These are phyloP conservation scores for Aspergillus mulundensis DNA, from an alignment of 495 filamentous ascomycete species.

Conservation along the genomic window DNA sequence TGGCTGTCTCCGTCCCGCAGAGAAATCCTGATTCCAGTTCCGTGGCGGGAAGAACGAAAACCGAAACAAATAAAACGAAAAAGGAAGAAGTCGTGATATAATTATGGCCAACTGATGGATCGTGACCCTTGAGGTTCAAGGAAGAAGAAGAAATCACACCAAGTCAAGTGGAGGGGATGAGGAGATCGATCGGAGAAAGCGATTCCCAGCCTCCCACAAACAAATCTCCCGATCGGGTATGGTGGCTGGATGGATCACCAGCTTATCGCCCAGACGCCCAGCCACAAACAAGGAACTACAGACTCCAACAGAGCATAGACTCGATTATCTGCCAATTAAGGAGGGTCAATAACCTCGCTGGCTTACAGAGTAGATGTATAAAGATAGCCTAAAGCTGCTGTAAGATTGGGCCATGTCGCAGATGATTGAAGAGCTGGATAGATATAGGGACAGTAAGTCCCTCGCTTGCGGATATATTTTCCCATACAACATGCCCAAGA, in stretches of 20 bases:
- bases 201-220: slow-evolving; percentile 20
- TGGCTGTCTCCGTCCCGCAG: slow-evolving; percentile 14
- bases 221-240: slow-evolving; percentile 44
- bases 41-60: background rate
- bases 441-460: too few species aligned
- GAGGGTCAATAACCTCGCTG: too few species aligned
- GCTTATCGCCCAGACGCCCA: slow-evolving; percentile 23
- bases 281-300: slow-evolving; percentile 6
- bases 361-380: too few species aligned
- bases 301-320: too few species aligned
- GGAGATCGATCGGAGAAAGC: slow-evolving; percentile 13
- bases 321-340: too few species aligned
- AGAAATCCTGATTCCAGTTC: slow-evolving; percentile 1
- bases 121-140: background rate
- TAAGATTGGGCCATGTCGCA: too few species aligned
- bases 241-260: slow-evolving; percentile 13
- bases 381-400: too few species aligned
- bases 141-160: background rate
- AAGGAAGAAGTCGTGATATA: background rate
- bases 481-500: too few species aligned
- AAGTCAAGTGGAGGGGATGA: slow-evolving; percentile 9
- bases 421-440: too few species aligned
- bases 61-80: background rate
- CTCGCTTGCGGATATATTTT: too few species aligned
- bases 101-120: background rate